Percentiles rank a stretch among this genome's conserved stretches.
phyloP scores from a whole-genome alignment of 78 protist species.

The Dictyostelium brefeldianum region DNA sequence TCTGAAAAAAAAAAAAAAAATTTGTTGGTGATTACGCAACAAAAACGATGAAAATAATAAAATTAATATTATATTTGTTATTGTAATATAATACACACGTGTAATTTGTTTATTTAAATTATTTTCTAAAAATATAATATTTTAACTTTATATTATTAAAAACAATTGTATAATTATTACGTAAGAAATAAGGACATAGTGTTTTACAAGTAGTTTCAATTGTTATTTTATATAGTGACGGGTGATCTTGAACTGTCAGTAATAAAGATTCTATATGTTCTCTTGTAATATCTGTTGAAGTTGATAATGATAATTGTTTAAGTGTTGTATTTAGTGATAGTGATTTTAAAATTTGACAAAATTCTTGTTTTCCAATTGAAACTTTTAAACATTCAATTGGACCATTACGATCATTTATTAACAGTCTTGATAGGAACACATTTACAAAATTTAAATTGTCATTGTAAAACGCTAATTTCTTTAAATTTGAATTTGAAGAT shows the following conservation, averaged over 20 bases:
- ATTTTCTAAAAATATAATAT: not conserved
- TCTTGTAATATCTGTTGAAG: not conserved
- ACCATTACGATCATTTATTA: not conserved
- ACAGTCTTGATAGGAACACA: not conserved
- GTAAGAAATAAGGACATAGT: slow-evolving; percentile 18
- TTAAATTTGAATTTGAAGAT: not conserved
- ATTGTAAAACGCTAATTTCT: not conserved
- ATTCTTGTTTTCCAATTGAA: not conserved
- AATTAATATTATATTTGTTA: not conserved
- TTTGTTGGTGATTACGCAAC: not conserved
- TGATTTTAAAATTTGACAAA: not conserved
- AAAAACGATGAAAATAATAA: not conserved
- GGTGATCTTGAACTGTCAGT: not conserved
- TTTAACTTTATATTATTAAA: not conserved
- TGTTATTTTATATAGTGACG: slow-evolving; percentile 4
- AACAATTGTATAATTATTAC: not conserved
- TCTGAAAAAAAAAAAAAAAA: not conserved
- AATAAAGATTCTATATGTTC: slow-evolving; percentile 14
- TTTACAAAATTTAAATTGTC: not conserved
- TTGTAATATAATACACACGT: too few relatives aligned
- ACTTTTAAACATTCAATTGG: not conserved
- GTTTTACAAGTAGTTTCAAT: slow-evolving; percentile 10
- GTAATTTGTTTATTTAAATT: not conserved
- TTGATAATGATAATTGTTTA: not conserved
- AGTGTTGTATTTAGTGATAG: not conserved